Evolutionary conservation across 352 stramenopile genomes (phyloP).

Genomic region (Globisporangium perplexum): DNA sequence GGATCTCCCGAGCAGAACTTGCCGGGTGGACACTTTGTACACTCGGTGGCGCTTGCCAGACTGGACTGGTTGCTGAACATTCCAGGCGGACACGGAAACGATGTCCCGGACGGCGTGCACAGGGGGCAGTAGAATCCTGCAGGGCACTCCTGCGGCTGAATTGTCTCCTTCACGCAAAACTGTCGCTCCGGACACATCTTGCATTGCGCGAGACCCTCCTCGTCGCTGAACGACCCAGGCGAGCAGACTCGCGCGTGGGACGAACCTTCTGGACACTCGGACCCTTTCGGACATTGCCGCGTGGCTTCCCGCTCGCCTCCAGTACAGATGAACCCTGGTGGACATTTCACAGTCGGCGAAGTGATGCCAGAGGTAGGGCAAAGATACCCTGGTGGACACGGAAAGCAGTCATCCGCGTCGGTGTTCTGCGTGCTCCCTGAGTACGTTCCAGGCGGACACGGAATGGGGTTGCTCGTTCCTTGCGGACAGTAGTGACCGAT

Average conservation of each 20-base stretch:
- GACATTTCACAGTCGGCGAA: slow-evolving; percentile 40
- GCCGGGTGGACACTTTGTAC: slow-evolving; percentile 50
- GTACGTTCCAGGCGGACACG: slow-evolving; percentile 68
- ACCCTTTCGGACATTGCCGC: slow-evolving; percentile 52
- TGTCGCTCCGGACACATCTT: slow-evolving; percentile 68
- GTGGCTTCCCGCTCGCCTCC: slow-evolving; percentile 49
- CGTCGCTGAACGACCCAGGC: slow-evolving; percentile 60
- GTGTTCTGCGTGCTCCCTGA: slow-evolving; percentile 62
- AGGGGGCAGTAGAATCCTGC: slow-evolving; percentile 75
- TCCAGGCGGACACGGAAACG: slow-evolving; percentile 53
- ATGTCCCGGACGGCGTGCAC: slow-evolving; percentile 31
- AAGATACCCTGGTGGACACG: slow-evolving; percentile 56
- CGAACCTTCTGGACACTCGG: slow-evolving; percentile 69
- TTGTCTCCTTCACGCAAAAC: slow-evolving; percentile 48
- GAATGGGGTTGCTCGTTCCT: slow-evolving; percentile 75
- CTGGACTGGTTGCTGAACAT: slow-evolving; percentile 46
- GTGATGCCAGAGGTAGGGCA: slow-evolving; percentile 53
- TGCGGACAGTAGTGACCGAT: slow-evolving; percentile 72
- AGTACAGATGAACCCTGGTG: slow-evolving; percentile 52
- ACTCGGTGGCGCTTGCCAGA: slow-evolving; percentile 38
- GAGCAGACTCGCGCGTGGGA: slow-evolving; percentile 46
- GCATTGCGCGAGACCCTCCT: slow-evolving; percentile 45
- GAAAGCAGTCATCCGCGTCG: slow-evolving; percentile 51
- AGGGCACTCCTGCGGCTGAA: slow-evolving; percentile 45
- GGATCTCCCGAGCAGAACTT: slow-evolving; percentile 70